Conservation (phyloP, 352 stramenopile genomes). For the Pythium guiyangense region DNA sequence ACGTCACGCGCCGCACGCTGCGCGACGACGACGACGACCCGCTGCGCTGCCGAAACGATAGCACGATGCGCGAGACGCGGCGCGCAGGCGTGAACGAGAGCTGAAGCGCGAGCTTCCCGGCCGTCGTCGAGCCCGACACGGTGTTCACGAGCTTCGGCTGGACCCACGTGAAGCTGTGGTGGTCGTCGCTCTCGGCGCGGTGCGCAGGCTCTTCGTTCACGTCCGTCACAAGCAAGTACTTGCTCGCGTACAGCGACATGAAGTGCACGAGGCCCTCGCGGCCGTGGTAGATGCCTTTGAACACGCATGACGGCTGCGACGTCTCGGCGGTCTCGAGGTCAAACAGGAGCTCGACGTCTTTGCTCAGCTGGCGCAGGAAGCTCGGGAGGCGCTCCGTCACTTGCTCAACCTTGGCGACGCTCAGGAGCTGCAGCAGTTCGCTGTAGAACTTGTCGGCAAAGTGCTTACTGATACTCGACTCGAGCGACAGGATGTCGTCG, state of each 20-base stretch:
- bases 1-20: conserved; percentile 48
- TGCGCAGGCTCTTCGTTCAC: conserved; percentile 41
- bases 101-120: conserved; percentile 71
- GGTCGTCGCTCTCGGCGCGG: conserved; percentile 66
- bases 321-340: conserved; percentile 76
- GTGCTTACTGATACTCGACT: conserved; percentile 63
- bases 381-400: conserved; percentile 54
- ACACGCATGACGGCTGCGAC: conserved; percentile 73
- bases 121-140: conserved; percentile 67
- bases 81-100: conserved; percentile 80
- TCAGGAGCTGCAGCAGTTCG: conserved; percentile 57
- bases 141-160: conserved; percentile 66
- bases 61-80: conserved; percentile 77
- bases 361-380: conserved; percentile 79
- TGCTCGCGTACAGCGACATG: conserved; percentile 67
- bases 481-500: conserved; percentile 44
- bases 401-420: conserved; percentile 26
- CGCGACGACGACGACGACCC: conserved; percentile 25
- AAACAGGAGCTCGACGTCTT: conserved; percentile 82
- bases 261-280: conserved; percentile 86
- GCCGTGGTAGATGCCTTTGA: conserved; percentile 86
- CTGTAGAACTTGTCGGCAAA: conserved; percentile 67
- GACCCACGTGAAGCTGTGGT: conserved; percentile 59
- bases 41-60: conserved; percentile 75
- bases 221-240: conserved; percentile 65